phyloP scores from a whole-genome alignment of 2,329 filamentous ascomycete genomes.

The Trichoderma brevicompactum region DNA sequence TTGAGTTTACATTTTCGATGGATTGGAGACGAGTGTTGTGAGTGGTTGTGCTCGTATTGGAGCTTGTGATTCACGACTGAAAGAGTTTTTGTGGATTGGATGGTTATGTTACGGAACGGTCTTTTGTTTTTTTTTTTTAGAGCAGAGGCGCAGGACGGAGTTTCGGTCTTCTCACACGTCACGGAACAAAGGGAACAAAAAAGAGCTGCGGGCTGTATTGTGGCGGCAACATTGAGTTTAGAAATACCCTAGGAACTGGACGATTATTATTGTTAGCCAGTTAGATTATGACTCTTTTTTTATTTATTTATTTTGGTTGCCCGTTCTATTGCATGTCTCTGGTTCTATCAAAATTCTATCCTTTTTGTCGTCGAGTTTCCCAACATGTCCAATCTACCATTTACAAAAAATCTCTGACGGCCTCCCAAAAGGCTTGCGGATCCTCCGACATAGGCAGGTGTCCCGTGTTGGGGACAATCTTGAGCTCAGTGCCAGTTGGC shows the following conservation, averaged over 20 bases:
- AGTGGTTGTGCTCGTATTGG: background rate
- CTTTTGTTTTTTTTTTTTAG: too few species aligned
- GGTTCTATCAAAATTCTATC: background rate
- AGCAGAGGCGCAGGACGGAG: too few species aligned
- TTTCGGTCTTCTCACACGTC: too few species aligned
- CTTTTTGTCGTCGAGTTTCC: background rate
- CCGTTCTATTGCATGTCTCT: too few species aligned
- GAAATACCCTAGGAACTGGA: slow-evolving; percentile 23
- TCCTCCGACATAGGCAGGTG: slow-evolving; percentile 86
- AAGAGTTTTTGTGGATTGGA: background rate
- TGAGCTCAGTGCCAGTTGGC: slow-evolving; percentile 59
- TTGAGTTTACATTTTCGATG: slow-evolving; percentile 37
- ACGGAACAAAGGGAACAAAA: background rate
- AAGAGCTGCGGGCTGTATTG: background rate
- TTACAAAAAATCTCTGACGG: slow-evolving; percentile 62
- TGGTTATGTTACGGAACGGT: background rate
- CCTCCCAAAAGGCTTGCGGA: slow-evolving; percentile 68
- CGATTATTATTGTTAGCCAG: background rate
- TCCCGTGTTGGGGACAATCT: slow-evolving; percentile 70
- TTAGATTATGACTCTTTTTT: background rate
- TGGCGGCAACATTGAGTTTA: slow-evolving; percentile 2
- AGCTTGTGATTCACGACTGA: background rate
- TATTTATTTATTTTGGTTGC: background rate
- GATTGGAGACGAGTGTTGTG: slow-evolving; percentile 24
- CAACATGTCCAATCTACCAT: background rate